A percentile compares a stretch with the other conserved stretches of the same genome.
Evolutionary conservation across 257 asterid species (phyloP).

Genomic region (Solanum lignicaule): DNA sequence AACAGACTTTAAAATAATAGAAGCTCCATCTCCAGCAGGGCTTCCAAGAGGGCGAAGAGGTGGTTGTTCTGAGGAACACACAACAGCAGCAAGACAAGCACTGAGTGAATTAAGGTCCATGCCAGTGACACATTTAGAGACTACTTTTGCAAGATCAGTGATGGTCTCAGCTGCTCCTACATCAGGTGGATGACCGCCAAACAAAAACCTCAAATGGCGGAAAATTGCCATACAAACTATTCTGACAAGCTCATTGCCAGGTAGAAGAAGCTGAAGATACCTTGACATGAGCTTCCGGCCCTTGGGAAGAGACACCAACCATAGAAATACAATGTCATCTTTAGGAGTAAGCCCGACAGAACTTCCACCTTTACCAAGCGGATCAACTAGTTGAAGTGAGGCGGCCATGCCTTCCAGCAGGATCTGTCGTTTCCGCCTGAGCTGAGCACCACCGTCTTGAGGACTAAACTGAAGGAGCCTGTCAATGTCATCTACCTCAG

Average conservation of each 20-base stretch:
- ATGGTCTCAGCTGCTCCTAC: conserved; percentile 20
- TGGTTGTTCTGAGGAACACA: conserved; percentile 35
- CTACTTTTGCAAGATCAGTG: conserved; percentile 17
- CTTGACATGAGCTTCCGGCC: conserved; percentile 34
- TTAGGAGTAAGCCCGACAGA: conserved; percentile 22
- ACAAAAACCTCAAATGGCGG: conserved; percentile 32
- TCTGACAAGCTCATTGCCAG: conserved; percentile 31
- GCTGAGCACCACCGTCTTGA: conserved; percentile 29
- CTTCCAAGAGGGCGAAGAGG: conserved; percentile 46
- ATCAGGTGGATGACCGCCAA: conserved; percentile 25
- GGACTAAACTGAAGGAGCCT: conserved; percentile 14
- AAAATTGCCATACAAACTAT: conserved; percentile 41
- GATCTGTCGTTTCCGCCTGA: conserved; percentile 30
- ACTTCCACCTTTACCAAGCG: conserved; percentile 29
- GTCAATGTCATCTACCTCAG: conserved; percentile 24
- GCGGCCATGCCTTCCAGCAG: conserved; percentile 42
- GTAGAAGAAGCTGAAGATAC: conserved; percentile 34
- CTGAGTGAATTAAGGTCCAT: conserved; percentile 40
- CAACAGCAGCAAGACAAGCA: conserved; percentile 42
- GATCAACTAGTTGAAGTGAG: conserved; percentile 41
- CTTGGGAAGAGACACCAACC: conserved; percentile 35
- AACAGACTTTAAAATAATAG: conserved; percentile 32
- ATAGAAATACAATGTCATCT: conserved; percentile 36
- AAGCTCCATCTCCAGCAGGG: conserved; percentile 43
- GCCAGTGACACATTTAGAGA: conserved; percentile 15